Percentiles rank a stretch among this genome's conserved stretches.
Evolutionary conservation across 2,329 filamentous ascomycete species (phyloP).

Genomic region (Fusarium transvaalense): DNA sequence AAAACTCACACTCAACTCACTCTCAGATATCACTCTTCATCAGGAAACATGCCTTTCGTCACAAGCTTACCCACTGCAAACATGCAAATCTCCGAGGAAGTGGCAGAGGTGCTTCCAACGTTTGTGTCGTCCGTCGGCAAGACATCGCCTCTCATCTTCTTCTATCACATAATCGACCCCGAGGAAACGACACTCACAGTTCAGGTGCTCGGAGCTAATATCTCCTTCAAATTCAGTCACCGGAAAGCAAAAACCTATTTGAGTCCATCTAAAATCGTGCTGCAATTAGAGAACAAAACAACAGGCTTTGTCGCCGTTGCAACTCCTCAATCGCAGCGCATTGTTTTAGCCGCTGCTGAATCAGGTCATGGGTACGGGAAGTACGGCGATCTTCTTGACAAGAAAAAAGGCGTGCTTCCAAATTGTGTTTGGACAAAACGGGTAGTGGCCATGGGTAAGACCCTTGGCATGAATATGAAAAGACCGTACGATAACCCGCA

Average conservation of each 20-base stretch:
- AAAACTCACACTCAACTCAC: conserved; percentile 14
- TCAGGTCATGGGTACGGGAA: conserved; percentile 51
- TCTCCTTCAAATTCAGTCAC: conserved; percentile 50
- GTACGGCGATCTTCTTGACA: conserved; percentile 50
- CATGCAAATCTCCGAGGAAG: conserved; percentile 26
- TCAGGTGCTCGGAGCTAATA: conserved; percentile 52
- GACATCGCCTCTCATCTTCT: conserved; percentile 45
- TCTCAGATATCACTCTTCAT: conserved; percentile 5
- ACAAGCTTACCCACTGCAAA: neutral
- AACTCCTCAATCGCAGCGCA: conserved; percentile 24
- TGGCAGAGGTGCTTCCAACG: conserved; percentile 12
- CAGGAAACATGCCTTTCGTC: neutral
- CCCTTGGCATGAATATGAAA: conserved; percentile 50
- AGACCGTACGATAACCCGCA: conserved; percentile 47
- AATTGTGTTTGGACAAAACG: conserved; percentile 52
- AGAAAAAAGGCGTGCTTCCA: conserved; percentile 40
- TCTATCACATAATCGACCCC: conserved; percentile 50
- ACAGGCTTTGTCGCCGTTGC: conserved; percentile 51
- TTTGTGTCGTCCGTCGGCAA: conserved; percentile 45
- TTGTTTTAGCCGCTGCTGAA: conserved; percentile 52
- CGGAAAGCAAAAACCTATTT: conserved; percentile 28
- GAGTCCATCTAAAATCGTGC: conserved; percentile 4
- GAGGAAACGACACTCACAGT: conserved; percentile 44
- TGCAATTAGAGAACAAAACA: conserved; percentile 48
- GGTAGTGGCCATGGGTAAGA: conserved; percentile 48